Percentiles rank a stretch among this genome's conserved stretches.
Conservation (phyloP, 192 early-diverging fungal species). For the Piromyces finnis region DNA sequence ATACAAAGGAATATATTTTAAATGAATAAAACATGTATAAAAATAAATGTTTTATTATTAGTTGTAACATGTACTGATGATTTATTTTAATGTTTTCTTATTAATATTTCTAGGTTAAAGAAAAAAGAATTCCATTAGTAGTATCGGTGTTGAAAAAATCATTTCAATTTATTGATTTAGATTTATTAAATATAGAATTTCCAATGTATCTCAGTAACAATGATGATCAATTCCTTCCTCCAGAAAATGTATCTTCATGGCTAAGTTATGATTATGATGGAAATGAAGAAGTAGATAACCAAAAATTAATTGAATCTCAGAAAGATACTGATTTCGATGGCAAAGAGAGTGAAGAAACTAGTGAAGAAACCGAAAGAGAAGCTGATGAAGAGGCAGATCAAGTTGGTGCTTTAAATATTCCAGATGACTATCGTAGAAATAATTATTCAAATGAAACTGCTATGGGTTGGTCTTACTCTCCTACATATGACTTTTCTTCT, state of each 20-base stretch:
- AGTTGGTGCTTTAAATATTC: background rate
- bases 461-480: background rate
- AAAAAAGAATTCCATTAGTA: conserved; percentile 31
- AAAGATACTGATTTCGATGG: background rate
- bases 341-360: background rate
- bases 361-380: background rate
- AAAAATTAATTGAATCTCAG: background rate
- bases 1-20: too few species aligned
- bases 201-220: background rate
- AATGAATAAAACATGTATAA: too few species aligned
- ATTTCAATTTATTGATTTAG: conserved; percentile 17
- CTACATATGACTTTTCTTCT: conserved; percentile 2
- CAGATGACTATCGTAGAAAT: background rate
- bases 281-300: background rate
- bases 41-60: too few species aligned
- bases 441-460: background rate
- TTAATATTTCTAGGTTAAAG: conserved; percentile 24
- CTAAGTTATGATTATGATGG: background rate
- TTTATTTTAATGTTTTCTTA: too few species aligned
- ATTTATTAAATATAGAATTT: conserved; percentile 2
- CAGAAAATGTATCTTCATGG: background rate
- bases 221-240: background rate
- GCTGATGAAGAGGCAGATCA: background rate
- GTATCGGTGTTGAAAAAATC: conserved; percentile 20
- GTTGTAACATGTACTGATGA: background rate